Evolutionary conservation across 805 yeast species (phyloP).

Genomic region (Sugiyamaella mastotermitis): DNA sequence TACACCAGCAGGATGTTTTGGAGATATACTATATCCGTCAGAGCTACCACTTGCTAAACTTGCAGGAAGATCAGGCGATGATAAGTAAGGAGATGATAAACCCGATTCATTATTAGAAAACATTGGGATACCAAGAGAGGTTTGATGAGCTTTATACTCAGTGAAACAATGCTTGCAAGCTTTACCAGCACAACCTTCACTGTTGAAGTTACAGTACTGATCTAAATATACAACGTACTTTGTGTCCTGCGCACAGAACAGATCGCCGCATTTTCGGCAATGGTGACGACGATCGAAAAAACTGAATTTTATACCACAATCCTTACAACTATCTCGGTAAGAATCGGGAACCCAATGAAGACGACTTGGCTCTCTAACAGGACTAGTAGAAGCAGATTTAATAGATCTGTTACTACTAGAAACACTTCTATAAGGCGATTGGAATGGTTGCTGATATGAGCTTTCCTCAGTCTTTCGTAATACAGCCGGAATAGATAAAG

Average conservation of each 20-base stretch:
- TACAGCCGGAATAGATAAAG: constrained; percentile 88
- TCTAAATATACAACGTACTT: constrained; percentile 52
- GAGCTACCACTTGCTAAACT: too few relatives aligned
- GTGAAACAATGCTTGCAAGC: constrained; percentile 64
- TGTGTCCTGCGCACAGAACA: constrained; percentile 65
- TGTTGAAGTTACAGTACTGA: constrained; percentile 45
- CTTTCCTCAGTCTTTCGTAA: constrained; percentile 42
- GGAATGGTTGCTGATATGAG: constrained; percentile 1
- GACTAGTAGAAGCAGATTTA: constrained; percentile 6
- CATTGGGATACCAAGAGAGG: neutral
- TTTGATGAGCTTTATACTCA: constrained; percentile 36
- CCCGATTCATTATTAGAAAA: neutral
- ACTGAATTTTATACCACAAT: constrained; percentile 65
- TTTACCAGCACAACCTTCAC: constrained; percentile 59
- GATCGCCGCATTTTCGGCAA: constrained; percentile 80
- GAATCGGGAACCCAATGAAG: constrained; percentile 56
- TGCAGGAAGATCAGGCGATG: neutral
- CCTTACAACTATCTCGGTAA: constrained; percentile 54
- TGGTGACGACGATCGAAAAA: constrained; percentile 77
- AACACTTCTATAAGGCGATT: neutral
- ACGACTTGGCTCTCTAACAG: constrained; percentile 27
- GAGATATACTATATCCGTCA: neutral
- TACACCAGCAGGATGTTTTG: neutral
- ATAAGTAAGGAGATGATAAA: neutral
- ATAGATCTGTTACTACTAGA: neutral